phyloP scores from a whole-genome alignment of 1,284 basidiomycete species.

The Puccinia novopanici region DNA sequence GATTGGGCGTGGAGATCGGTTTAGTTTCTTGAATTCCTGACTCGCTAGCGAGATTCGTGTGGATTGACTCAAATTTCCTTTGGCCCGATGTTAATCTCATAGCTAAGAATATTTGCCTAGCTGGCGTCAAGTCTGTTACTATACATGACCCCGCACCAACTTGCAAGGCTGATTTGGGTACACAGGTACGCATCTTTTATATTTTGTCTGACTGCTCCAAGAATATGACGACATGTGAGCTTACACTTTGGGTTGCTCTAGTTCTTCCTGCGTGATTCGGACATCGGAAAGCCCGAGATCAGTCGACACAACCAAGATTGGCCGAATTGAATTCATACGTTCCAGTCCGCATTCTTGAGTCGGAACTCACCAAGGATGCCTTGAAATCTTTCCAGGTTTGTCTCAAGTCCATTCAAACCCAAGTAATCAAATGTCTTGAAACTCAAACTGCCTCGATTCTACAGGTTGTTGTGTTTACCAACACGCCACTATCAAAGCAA shows the following conservation, averaged over 20 bases:
- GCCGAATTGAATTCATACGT: conserved; percentile 96
- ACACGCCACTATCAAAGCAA: conserved; percentile 76
- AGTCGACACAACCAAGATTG: conserved; percentile 82
- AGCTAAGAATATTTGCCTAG: conserved; percentile 95
- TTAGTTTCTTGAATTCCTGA: conserved; percentile 55
- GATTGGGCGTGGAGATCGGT: conserved; percentile 96
- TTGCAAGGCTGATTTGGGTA: conserved; percentile 82
- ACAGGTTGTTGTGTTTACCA: conserved; percentile 85
- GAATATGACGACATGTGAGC: conserved; percentile 37
- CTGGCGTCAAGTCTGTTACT: conserved; percentile 97
- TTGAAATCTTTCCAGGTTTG: conserved; percentile 43
- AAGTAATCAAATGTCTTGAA: not conserved
- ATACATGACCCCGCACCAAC: conserved; percentile 91
- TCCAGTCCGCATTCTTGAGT: conserved; percentile 65
- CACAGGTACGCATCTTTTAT: conserved; percentile 68
- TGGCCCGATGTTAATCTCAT: conserved; percentile 28
- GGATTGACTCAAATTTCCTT: conserved; percentile 28
- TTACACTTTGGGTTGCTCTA: conserved; percentile 59
- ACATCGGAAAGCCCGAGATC: conserved; percentile 86
- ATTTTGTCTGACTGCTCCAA: conserved; percentile 1
- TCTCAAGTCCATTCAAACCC: conserved; percentile 1
- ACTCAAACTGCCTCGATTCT: conserved; percentile 29
- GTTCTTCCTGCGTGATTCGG: conserved; percentile 90
- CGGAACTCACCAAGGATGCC: conserved; percentile 26
- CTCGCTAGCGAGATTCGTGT: conserved; percentile 45